Conservation (phyloP, 805 yeast species). For the Alloascoidea africana region DNA sequence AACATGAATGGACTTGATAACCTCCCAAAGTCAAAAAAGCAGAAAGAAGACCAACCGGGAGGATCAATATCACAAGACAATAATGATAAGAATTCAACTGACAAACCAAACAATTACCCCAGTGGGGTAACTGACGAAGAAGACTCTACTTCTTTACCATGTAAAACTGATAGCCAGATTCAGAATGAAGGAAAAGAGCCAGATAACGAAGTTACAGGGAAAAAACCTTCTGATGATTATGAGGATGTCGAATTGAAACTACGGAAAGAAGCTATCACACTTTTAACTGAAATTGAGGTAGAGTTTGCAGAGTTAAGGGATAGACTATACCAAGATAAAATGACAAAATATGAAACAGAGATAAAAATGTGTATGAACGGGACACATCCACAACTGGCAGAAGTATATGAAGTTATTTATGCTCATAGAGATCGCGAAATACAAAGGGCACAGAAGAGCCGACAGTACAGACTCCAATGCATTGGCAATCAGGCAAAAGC, state of each 20-base stretch:
- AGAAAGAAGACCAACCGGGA: constrained; percentile 9
- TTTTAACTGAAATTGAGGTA: constrained; percentile 66
- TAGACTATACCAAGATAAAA: constrained; percentile 68
- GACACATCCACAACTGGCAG: constrained; percentile 78
- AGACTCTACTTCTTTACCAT: too few species aligned
- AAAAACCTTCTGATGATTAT: constrained; percentile 10
- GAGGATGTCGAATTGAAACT: constrained; percentile 19
- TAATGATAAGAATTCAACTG: constrained; percentile 6
- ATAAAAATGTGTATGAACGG: constrained; percentile 78
- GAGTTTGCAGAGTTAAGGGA: constrained; percentile 82
- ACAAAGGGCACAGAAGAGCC: constrained; percentile 28
- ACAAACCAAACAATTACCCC: constrained; percentile 9
- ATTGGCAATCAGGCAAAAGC: constrained; percentile 74
- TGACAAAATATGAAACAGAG: constrained; percentile 65
- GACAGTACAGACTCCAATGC: constrained; percentile 57
- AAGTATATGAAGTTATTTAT: constrained; percentile 56
- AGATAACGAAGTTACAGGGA: constrained; percentile 16
- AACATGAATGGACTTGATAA: constrained; percentile 3
- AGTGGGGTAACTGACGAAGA: constrained; percentile 9
- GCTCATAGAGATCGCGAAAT: constrained; percentile 61
- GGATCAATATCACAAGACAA: too few species aligned
- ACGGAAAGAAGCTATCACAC: constrained; percentile 52
- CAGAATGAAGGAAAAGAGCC: too few species aligned
- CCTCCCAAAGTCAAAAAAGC: constrained; percentile 6
- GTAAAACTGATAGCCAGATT: too few species aligned